Evolutionary conservation across 1,284 basidiomycete species (phyloP).

Genomic region (Naganishia cerealis): DNA sequence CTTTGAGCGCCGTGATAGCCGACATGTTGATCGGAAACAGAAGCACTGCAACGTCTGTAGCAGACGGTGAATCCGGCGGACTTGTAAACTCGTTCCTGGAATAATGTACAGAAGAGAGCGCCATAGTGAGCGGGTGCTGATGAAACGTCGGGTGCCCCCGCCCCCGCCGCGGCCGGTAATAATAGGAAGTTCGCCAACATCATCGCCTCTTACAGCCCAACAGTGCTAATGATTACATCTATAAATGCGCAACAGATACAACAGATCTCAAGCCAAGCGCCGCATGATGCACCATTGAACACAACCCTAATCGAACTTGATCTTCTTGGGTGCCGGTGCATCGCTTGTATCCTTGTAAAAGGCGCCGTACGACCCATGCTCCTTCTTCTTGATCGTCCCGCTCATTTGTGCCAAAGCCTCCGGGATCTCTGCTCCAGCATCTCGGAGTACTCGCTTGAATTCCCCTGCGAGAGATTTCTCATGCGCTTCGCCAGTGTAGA

Average conservation of each 20-base stretch:
- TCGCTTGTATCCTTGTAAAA: constrained; percentile 77
- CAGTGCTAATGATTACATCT: background rate
- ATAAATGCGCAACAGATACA: constrained; percentile 13
- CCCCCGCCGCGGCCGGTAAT: background rate
- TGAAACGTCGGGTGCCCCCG: background rate
- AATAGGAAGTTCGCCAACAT: background rate
- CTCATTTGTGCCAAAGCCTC: constrained; percentile 85
- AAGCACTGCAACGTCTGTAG: background rate
- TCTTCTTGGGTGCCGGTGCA: constrained; percentile 80
- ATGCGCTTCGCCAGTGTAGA: constrained; percentile 88
- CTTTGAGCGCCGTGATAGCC: background rate
- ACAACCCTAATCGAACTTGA: constrained; percentile 66
- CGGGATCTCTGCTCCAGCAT: constrained; percentile 74
- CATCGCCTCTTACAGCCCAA: no score
- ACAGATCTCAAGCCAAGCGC: background rate
- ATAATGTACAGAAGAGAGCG: no score
- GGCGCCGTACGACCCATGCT: constrained; percentile 59
- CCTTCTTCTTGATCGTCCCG: constrained; percentile 95
- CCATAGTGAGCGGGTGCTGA: no score
- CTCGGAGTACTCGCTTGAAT: constrained; percentile 84
- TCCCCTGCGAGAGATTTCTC: constrained; percentile 89
- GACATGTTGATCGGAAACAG: background rate
- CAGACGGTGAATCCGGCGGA: background rate
- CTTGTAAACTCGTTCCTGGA: no score
- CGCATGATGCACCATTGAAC: background rate